Conservation (phyloP, 2,329 filamentous ascomycete genomes). For the Stachybotrys chartarum region DNA sequence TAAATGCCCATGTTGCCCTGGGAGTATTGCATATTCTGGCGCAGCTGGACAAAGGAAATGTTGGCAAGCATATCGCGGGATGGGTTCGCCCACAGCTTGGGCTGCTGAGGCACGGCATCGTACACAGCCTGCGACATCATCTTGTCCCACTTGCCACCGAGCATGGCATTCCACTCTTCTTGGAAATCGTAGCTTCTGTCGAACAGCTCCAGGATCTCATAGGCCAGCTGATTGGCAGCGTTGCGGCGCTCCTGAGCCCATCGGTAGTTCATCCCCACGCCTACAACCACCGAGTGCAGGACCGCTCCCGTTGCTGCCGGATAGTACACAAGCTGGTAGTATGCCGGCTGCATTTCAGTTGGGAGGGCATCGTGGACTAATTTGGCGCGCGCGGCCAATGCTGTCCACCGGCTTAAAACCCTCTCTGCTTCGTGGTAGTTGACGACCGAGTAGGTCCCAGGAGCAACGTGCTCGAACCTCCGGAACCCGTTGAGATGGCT, state of each 20-base stretch:
- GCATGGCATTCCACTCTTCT: neutral
- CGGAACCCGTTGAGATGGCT: constrained; percentile 36
- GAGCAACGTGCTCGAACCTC: constrained; percentile 56
- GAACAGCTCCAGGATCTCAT: neutral
- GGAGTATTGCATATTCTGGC: constrained; percentile 12
- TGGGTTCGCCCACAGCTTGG: constrained; percentile 18
- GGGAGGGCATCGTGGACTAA: neutral
- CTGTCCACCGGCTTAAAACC: constrained; percentile 27
- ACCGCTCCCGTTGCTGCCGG: constrained; percentile 45
- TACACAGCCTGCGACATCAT: constrained; percentile 44
- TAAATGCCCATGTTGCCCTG: constrained; percentile 43
- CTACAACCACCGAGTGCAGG: neutral
- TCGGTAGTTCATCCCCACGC: neutral
- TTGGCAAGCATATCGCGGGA: constrained; percentile 43
- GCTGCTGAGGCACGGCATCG: constrained; percentile 3
- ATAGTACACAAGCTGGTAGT: constrained; percentile 23
- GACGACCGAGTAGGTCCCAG: constrained; percentile 50
- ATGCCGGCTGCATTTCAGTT: neutral
- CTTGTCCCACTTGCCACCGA: constrained; percentile 2
- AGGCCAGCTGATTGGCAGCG: neutral
- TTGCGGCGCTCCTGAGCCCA: neutral
- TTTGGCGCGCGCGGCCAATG: neutral
- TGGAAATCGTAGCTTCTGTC: neutral
- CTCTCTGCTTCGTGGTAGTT: constrained; percentile 58
- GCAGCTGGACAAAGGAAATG: constrained; percentile 37